Conservation (phyloP, 2,329 filamentous ascomycete genomes). For the Epichloe coenophiala region DNA sequence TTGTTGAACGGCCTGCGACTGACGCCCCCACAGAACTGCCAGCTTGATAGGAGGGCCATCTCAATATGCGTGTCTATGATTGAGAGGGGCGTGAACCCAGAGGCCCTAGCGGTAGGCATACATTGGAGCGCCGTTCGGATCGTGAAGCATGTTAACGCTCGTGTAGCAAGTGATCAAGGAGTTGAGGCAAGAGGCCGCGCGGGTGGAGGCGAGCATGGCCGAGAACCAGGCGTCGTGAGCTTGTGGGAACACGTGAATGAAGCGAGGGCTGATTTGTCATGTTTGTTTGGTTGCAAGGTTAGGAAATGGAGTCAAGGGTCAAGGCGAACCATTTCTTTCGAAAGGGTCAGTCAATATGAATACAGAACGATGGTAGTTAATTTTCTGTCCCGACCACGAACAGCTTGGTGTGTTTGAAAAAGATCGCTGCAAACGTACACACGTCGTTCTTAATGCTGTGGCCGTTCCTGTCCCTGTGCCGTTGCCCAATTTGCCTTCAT, state of each 20-base stretch:
- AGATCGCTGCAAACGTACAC: background rate
- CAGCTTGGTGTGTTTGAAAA: background rate
- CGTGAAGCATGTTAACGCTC: background rate
- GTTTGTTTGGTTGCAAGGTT: background rate
- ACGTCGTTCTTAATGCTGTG: background rate
- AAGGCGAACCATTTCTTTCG: too few species aligned
- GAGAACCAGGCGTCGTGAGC: background rate
- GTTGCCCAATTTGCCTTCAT: too few species aligned
- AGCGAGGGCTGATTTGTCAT: background rate
- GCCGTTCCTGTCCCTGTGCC: too few species aligned
- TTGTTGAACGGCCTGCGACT: background rate
- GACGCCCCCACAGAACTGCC: constrained; percentile 57
- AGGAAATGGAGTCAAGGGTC: background rate
- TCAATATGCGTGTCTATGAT: constrained; percentile 95
- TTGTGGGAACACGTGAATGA: background rate
- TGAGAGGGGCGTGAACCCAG: constrained; percentile 92
- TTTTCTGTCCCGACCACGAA: background rate
- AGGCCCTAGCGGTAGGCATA: constrained; percentile 70
- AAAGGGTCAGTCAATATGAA: background rate
- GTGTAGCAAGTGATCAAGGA: constrained; percentile 45
- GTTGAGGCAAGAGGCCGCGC: constrained; percentile 41
- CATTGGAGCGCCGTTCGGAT: background rate
- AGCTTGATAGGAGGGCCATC: constrained; percentile 78
- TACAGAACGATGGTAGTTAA: background rate
- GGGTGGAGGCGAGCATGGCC: constrained; percentile 23